phyloP scores from a whole-genome alignment of 257 asterid species.

The Nicotiana tomentosiformis region DNA sequence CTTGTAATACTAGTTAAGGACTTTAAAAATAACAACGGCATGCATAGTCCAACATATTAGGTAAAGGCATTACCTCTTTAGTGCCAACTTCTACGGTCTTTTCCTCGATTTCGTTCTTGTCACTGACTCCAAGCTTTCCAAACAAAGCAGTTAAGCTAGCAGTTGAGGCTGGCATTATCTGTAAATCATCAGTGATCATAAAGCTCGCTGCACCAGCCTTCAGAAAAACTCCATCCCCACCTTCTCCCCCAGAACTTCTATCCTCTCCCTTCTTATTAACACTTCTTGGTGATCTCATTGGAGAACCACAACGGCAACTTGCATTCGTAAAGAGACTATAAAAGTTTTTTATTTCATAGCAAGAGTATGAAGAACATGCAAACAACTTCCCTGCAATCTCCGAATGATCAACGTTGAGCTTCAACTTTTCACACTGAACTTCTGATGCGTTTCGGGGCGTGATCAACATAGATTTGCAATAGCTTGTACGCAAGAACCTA shows the following conservation, averaged over 20 bases:
- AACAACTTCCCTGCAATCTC: background rate
- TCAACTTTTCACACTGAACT: constrained; percentile 2
- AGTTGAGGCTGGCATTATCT: constrained; percentile 9
- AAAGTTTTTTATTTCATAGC: too few relatives aligned
- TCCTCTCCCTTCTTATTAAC: background rate
- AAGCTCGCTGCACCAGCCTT: constrained; percentile 5
- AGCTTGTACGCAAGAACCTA: background rate
- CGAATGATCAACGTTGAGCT: constrained; percentile 1
- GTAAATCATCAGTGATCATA: background rate
- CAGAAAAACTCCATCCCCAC: constrained; percentile 2
- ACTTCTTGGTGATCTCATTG: background rate
- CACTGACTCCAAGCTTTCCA: background rate
- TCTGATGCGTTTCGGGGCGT: constrained; percentile 1
- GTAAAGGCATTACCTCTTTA: background rate
- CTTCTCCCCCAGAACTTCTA: background rate
- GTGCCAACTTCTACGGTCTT: background rate
- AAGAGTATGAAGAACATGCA: background rate
- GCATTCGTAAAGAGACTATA: background rate
- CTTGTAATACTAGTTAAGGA: background rate
- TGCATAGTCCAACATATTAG: background rate
- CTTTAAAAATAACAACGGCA: background rate
- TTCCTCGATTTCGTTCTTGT: background rate
- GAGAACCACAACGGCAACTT: background rate
- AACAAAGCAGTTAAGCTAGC: constrained; percentile 1
- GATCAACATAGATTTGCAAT: constrained; percentile 9